Evolutionary conservation across 2,329 filamentous ascomycete genomes (phyloP).

Genomic region (Colletotrichum euphorbiae): DNA sequence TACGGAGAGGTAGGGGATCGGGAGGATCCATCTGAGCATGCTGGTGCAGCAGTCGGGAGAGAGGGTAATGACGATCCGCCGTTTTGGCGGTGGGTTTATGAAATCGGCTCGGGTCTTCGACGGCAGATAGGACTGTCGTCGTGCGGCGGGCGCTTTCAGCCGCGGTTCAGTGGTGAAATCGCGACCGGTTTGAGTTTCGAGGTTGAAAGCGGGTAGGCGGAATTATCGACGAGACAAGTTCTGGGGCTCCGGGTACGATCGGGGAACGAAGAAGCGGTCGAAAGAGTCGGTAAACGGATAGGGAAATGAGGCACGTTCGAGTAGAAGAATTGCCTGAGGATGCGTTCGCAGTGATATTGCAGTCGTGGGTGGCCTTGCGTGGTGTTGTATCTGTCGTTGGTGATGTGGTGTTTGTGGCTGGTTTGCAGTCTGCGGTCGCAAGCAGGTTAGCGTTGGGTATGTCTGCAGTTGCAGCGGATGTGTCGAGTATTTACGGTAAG

Average conservation of each 20-base stretch:
- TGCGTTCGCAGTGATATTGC: background rate
- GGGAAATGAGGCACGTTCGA: background rate
- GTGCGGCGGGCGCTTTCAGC: background rate
- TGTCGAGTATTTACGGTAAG: no score
- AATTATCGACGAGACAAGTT: background rate
- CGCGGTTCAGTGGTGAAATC: background rate
- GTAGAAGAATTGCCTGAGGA: background rate
- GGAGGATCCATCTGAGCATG: constrained; percentile 35
- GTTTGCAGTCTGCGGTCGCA: constrained; percentile 17
- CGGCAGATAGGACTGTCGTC: background rate
- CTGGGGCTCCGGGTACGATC: constrained; percentile 4
- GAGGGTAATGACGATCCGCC: background rate
- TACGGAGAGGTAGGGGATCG: constrained; percentile 36
- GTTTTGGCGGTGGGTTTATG: background rate
- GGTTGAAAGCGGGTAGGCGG: background rate
- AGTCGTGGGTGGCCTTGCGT: background rate
- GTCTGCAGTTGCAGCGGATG: constrained; percentile 16
- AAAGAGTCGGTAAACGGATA: background rate
- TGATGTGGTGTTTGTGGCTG: constrained; percentile 28
- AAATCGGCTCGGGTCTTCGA: background rate
- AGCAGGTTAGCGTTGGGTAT: constrained; percentile 29
- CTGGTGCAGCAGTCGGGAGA: background rate
- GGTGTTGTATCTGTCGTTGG: constrained; percentile 10
- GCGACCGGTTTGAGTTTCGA: background rate
- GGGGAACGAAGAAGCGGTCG: background rate